phyloP scores from a whole-genome alignment of 495 filamentous ascomycete species.

The Penicillium daleae region DNA sequence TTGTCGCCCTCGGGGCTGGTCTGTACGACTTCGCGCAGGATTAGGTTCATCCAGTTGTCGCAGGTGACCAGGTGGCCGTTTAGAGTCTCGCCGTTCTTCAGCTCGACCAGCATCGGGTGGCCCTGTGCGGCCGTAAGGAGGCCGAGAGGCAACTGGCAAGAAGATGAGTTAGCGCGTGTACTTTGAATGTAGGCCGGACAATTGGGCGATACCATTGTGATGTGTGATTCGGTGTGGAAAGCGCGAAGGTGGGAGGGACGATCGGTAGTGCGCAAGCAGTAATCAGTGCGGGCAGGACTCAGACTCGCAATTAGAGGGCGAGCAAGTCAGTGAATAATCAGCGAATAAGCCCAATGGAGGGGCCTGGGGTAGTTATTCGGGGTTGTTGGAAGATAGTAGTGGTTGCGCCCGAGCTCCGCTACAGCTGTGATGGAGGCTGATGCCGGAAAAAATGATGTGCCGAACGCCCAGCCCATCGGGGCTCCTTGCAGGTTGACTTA shows the following conservation, averaged over 20 bases:
- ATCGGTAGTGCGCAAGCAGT: constrained; percentile 5
- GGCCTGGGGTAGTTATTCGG: constrained; percentile 18
- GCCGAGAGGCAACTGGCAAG: constrained; percentile 78
- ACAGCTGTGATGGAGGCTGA: constrained; percentile 35
- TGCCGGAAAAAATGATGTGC: constrained; percentile 39
- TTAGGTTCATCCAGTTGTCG: constrained; percentile 99
- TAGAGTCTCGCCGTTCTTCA: constrained; percentile 97
- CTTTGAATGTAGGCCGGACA: not conserved
- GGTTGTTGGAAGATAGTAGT: constrained; percentile 24
- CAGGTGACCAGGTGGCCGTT: constrained; percentile 95
- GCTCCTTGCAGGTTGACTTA: not conserved
- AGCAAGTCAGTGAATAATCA: not conserved
- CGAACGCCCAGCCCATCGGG: constrained; percentile 17
- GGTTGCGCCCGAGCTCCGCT: constrained; percentile 34
- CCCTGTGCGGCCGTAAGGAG: constrained; percentile 94
- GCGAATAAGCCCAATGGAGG: not conserved
- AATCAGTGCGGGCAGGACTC: constrained; percentile 11
- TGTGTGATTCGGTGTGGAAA: constrained; percentile 27
- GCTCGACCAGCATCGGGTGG: constrained; percentile 98
- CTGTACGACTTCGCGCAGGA: constrained; percentile 95
- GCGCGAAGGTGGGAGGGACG: constrained; percentile 21
- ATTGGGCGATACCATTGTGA: constrained; percentile 27
- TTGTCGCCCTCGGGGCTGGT: constrained; percentile 93
- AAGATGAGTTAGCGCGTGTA: constrained; percentile 13
- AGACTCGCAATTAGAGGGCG: constrained; percentile 1